Evolutionary conservation across 306 rosid genomes (phyloP), one percentile per base, ranked within the genome.

Genomic region (Hippophae tibetana): DNA sequence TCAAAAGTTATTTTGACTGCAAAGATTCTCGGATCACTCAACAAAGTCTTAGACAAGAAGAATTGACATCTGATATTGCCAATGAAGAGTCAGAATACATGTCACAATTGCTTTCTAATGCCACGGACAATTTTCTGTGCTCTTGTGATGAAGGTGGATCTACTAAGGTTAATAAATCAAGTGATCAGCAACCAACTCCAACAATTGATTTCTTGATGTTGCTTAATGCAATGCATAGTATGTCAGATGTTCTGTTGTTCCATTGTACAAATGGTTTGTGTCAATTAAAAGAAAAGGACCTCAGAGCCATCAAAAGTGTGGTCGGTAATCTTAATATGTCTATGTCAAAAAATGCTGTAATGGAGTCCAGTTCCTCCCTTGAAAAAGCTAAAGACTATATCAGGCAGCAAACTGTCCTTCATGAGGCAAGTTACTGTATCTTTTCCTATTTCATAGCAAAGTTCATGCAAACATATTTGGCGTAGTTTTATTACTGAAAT

Each of bases 241-340:
- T 84, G 69, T 86, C 97, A 52, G 89, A 86, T 14, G 49, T 79
- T 67, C 90, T 93, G 72, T 75, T 85, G 62, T 47, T 14, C 61
- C 80, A 84, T 71, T 78, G 82, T 74, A 58, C 61, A 49, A 75
- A 68, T 70, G 74, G 76, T 61, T 53, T 42, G 23, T 60, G 41
- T 68, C 81, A 71, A 57, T 69, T 88, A 63, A 75, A 74, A 75
- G 75, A 80, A 59, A 69, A 59, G 59, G 86, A 88, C 52, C 56
- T 43, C 31, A 71, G 38, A 63, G 42, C 69, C 61, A 81, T 93
- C 67, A 67, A 69, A 65, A 43, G 70, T 52, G 88, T 77, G 72
- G 76, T 88, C 42, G 57, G 54, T 62, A 85, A 84, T 77, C 84
- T 93, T 48, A 69, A 75, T 42, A 52, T 57, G 23, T 93, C 90